These are phyloP conservation scores for Blastocystis sp. DNA, from an alignment of 352 stramenopile species.

Conservation along the genomic window DNA sequence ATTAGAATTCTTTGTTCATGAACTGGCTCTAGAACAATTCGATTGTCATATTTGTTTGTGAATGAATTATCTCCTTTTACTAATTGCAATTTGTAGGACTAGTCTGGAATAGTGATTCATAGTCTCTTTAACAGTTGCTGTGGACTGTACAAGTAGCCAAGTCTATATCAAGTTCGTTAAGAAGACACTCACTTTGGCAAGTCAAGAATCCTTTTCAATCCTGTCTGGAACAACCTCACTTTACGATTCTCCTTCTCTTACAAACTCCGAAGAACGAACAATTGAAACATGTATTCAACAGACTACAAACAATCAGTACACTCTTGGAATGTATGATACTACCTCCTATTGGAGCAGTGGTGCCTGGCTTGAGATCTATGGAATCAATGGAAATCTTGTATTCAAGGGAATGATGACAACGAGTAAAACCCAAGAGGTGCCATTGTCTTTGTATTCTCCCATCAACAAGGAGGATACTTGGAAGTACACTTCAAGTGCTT, in stretches of 20 bases:
- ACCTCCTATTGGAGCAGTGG: constrained; percentile 1
- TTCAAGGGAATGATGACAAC: too few species aligned
- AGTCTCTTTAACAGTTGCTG: too few species aligned
- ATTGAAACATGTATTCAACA: too few species aligned
- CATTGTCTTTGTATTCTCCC: background rate
- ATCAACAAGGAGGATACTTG: constrained; percentile 2
- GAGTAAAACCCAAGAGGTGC: background rate
- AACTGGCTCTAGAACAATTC: too few species aligned
- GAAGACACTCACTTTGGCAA: background rate
- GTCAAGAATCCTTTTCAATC: background rate
- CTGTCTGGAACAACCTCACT: background rate
- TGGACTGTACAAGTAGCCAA: too few species aligned
- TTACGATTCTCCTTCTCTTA: background rate
- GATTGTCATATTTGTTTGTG: too few species aligned
- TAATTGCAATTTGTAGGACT: too few species aligned
- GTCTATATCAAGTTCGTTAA: background rate
- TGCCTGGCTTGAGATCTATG: background rate
- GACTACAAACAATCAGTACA: too few species aligned
- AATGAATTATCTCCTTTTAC: too few species aligned
- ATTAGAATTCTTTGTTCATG: too few species aligned
- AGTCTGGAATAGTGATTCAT: too few species aligned
- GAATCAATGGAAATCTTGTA: background rate
- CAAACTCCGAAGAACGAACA: background rate
- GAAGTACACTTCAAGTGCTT: background rate
- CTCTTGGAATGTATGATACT: too few species aligned